phyloP scores from a whole-genome alignment of 2,329 filamentous ascomycete species.

The Lasiodiplodia theobromae region DNA sequence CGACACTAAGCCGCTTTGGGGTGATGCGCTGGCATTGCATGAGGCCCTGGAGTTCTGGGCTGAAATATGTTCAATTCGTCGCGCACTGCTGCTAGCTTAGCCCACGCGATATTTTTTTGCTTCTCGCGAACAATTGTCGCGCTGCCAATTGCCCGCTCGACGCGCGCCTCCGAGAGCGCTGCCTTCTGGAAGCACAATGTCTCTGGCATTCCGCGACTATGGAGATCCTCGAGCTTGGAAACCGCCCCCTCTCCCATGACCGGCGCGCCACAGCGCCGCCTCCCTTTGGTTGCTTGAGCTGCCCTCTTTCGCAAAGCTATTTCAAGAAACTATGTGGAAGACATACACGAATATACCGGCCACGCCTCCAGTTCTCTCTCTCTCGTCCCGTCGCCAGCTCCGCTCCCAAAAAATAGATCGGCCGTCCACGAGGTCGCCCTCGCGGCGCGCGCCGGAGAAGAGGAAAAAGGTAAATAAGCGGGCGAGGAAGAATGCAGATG shows the following conservation, averaged over 20 bases:
- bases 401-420: background rate
- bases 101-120: constrained; percentile 24
- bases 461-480: constrained; percentile 5
- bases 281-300: constrained; percentile 25
- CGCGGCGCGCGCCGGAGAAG: constrained; percentile 1
- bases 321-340: constrained; percentile 7
- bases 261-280: constrained; percentile 18
- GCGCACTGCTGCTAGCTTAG: constrained; percentile 18
- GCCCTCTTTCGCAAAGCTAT: constrained; percentile 2
- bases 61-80: constrained; percentile 29
- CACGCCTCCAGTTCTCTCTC: constrained; percentile 14
- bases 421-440: constrained; percentile 20
- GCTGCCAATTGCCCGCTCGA: constrained; percentile 24
- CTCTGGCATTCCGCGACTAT: constrained; percentile 27
- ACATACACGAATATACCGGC: constrained; percentile 21
- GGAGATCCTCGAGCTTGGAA: constrained; percentile 25
- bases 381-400: constrained; percentile 4
- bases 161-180: background rate
- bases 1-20: constrained; percentile 15
- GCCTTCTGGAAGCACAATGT: constrained; percentile 10
- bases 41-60: constrained; percentile 26
- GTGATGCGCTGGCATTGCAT: constrained; percentile 27
- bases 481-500: constrained; percentile 16
- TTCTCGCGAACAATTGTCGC: constrained; percentile 17
- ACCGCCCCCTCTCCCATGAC: constrained; percentile 24